Base-by-base conservation (phyloP, 2,329 filamentous ascomycete genomes). In the Thermoascus crustaceus region DNA sequence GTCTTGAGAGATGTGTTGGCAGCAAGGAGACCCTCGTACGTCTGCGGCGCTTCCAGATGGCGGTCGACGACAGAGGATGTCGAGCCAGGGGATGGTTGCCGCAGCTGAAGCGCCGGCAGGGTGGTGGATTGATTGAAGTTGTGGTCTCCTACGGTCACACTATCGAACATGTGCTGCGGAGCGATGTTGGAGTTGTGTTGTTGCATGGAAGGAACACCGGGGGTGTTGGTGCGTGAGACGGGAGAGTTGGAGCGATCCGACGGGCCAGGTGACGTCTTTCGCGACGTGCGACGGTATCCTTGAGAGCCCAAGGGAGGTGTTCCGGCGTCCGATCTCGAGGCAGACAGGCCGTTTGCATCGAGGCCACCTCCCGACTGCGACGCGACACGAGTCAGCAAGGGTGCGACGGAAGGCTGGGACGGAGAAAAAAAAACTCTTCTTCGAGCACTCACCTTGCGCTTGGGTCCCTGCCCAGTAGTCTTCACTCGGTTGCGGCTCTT, bases 401-500 rank as follows among this genome's bases (percentile, higher is more conserved):
- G 60, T 56, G 42, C 16, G 32, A 21, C 21, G 7, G 31, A 20
- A 20, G 33, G 39, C 35, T 36, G 47, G 37, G 23, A 26, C 25
- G 25, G 27, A 34, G 21, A 26, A 35, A 39, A 42, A 54, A 53
- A 52, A 42, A 47, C 46, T 49, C 49, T 41, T 37, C 22, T 24
- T 27, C 23, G 37, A 26, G 37, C 32, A 56, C 65, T 54, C 67
- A 86, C 85, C 80, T 93, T 94, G 64, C 87, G 88, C 53, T 85
- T 83, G 30, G 80, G 78, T 44, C 84, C 76, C 52, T 88, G 75
- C 2, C 70, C 85, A 6, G 83, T 77, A 35, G 87, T 91, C 72
- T 96, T 96, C 50, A 96, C 89, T 46, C 91, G 80, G 66, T 98
- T 98, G 54, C 91, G 86, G 69, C 88, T 95, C 72, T 98, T 98